Percentiles rank a stretch among this genome's conserved stretches.
Conservation (phyloP, 1,284 basidiomycete species). For the Singerocomus inundabilis region DNA sequence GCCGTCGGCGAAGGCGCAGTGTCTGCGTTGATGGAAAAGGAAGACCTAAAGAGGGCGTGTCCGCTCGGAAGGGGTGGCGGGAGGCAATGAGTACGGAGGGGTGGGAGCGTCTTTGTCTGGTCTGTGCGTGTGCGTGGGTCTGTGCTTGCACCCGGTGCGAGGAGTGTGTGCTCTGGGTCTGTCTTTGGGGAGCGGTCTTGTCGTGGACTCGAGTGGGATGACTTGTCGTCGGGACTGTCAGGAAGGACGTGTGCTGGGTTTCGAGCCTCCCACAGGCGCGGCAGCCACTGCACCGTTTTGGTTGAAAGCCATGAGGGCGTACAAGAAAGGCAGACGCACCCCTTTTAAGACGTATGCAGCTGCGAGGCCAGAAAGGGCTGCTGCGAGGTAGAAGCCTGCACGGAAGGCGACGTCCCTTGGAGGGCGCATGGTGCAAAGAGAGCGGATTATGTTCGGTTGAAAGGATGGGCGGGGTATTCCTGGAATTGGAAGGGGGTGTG, state of each 20-base stretch:
- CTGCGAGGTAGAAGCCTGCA: conserved; percentile 11
- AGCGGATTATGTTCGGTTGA: background rate
- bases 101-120: conserved; percentile 7
- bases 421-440: conserved; percentile 9
- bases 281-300: conserved; percentile 2
- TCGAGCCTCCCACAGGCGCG: conserved; percentile 1
- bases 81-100: conserved; percentile 17
- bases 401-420: conserved; percentile 12
- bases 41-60: conserved; percentile 5
- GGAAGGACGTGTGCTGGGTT: background rate
- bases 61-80: conserved; percentile 13
- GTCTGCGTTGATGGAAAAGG: background rate
- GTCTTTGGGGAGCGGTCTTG: background rate
- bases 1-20: background rate
- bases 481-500: background rate
- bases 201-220: background rate
- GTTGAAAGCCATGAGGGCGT: background rate
- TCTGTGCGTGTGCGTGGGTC: background rate
- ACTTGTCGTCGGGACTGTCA: background rate
- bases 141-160: background rate
- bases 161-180: background rate
- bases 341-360: conserved; percentile 22
- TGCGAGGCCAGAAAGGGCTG: conserved; percentile 17
- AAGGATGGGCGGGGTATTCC: background rate
- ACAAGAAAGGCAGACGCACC: conserved; percentile 2